Evolutionary conservation across 163 green algal species (phyloP).

Genomic region (Chlorella variabilis): DNA sequence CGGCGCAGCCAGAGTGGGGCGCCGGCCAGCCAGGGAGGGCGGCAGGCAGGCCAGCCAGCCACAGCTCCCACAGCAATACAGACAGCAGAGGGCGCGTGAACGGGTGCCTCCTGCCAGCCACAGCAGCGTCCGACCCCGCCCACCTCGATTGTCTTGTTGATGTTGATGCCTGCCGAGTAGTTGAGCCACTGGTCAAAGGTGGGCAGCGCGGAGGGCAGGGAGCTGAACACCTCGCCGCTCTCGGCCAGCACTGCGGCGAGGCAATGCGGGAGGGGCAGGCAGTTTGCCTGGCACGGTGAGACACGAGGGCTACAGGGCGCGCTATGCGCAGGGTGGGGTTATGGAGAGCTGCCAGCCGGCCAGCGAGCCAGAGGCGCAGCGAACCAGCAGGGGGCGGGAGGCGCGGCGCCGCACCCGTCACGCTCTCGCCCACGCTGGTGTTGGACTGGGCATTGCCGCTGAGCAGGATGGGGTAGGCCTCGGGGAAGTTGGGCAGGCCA

Average conservation of each 20-base stretch:
- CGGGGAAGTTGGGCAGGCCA: conserved; percentile 46
- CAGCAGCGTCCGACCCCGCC: too few species aligned
- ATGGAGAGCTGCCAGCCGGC: too few species aligned
- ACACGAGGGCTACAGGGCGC: too few species aligned
- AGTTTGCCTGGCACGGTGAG: background rate
- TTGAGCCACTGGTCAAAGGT: conserved; percentile 47
- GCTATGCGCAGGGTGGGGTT: too few species aligned
- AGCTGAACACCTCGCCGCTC: conserved; percentile 40
- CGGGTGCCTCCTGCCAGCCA: too few species aligned
- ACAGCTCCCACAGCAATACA: too few species aligned
- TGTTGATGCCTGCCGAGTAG: conserved; percentile 44
- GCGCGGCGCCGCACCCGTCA: conserved; percentile 25
- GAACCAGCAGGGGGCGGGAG: too few species aligned
- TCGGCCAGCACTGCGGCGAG: conserved; percentile 33
- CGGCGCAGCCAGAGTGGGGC: background rate
- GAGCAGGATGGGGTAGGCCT: conserved; percentile 48
- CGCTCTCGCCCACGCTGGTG: conserved; percentile 17
- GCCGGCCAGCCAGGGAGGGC: too few species aligned
- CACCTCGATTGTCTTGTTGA: conserved; percentile 45
- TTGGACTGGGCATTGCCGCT: conserved; percentile 39
- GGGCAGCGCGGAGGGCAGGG: conserved; percentile 41
- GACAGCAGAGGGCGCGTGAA: too few species aligned
- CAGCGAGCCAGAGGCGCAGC: too few species aligned
- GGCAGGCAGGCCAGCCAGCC: too few species aligned
- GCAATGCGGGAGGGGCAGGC: too few species aligned